Conservation (phyloP, 1,139 yeast species). For the Geotrichum reessii region DNA sequence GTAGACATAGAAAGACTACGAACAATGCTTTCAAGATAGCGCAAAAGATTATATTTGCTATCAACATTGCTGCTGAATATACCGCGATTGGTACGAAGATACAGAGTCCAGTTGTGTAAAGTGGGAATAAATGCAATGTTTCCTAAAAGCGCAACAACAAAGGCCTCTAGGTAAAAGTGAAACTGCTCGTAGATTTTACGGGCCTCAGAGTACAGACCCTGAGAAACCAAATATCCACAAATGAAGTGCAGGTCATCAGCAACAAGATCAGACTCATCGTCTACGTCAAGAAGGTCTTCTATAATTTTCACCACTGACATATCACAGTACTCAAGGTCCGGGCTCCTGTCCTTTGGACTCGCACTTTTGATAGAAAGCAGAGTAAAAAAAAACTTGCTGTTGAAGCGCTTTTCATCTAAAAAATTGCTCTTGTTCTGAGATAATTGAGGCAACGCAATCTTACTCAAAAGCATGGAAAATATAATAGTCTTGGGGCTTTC, state of each 20-base stretch:
- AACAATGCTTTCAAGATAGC: background rate
- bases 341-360: background rate
- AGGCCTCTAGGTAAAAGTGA: slow-evolving; percentile 14
- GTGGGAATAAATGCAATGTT: slow-evolving; percentile 8
- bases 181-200: slow-evolving; percentile 10
- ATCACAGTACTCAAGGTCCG: background rate
- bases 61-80: background rate
- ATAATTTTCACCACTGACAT: slow-evolving; percentile 4
- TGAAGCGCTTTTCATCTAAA: slow-evolving; percentile 2
- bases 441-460: slow-evolving; percentile 4
- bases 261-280: background rate
- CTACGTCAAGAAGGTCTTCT: background rate
- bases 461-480: slow-evolving; percentile 8
- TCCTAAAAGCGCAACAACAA: slow-evolving; percentile 8
- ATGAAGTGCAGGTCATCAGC: slow-evolving; percentile 15
- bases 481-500: slow-evolving; percentile 2
- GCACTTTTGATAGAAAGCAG: slow-evolving; percentile 12
- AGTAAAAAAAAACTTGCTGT: slow-evolving; percentile 1
- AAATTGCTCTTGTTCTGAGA: background rate
- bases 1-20: background rate
- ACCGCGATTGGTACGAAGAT: background rate
- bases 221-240: slow-evolving; percentile 12
- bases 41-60: background rate
- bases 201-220: slow-evolving; percentile 12
- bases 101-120: slow-evolving; percentile 8